phyloP scores from a whole-genome alignment of 2,329 filamentous ascomycete genomes.

The Penicillium sp. region DNA sequence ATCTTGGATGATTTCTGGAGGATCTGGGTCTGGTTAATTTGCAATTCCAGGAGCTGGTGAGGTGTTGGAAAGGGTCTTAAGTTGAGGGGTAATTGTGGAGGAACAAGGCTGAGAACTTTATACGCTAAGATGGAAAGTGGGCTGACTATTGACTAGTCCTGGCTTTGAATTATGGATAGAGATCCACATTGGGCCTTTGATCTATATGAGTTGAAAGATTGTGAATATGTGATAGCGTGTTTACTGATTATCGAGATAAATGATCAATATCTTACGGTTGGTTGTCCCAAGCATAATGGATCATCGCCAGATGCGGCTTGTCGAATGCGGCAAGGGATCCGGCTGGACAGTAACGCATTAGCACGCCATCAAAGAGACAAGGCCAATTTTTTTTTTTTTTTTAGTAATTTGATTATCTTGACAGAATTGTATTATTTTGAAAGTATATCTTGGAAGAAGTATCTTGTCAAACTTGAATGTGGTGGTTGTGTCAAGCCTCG shows the following conservation, averaged over 20 bases:
- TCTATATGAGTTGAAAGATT: not conserved
- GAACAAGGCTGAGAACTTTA: not conserved
- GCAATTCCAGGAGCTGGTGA: not conserved
- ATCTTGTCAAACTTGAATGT: not conserved
- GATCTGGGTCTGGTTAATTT: too few relatives aligned
- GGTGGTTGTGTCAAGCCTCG: not conserved
- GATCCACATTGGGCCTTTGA: too few relatives aligned
- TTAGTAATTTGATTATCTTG: too few relatives aligned
- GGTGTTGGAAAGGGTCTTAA: not conserved
- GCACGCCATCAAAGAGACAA: not conserved
- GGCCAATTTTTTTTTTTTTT: too few relatives aligned
- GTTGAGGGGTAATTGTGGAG: not conserved
- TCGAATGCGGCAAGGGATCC: not conserved
- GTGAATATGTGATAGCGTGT: too few relatives aligned
- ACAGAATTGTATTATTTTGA: too few relatives aligned
- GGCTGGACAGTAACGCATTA: not conserved
- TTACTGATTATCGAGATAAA: too few relatives aligned
- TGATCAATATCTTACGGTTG: too few relatives aligned
- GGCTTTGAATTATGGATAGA: too few relatives aligned
- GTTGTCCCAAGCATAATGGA: too few relatives aligned
- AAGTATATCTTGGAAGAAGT: not conserved
- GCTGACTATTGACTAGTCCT: not conserved
- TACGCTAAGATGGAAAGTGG: too few relatives aligned
- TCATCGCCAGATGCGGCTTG: not conserved
- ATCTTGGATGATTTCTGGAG: not conserved